Percentiles rank a stretch among this genome's conserved stretches.
Conservation (phyloP, 1,139 yeast genomes). For the Waltiozyma sp. region DNA sequence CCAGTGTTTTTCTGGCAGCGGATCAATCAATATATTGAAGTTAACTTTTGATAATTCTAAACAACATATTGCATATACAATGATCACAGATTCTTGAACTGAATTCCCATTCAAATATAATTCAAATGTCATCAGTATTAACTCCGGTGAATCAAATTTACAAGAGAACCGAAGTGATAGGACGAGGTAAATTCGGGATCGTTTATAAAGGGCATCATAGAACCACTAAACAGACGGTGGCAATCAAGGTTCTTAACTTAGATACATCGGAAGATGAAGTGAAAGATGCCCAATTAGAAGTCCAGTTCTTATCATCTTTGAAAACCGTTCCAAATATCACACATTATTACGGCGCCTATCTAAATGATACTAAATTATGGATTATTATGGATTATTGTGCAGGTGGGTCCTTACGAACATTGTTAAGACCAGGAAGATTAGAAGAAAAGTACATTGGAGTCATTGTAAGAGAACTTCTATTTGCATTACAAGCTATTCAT, state of each 20-base stretch:
- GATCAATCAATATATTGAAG: too few species aligned
- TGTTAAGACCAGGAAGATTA: conserved; percentile 77
- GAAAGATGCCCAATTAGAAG: conserved; percentile 87
- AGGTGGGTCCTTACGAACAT: conserved; percentile 87
- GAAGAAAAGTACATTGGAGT: conserved; percentile 81
- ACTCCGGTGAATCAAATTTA: conserved; percentile 32
- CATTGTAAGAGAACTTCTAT: conserved; percentile 66
- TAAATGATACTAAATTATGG: conserved; percentile 87
- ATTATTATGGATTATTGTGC: conserved; percentile 87
- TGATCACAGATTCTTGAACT: too few species aligned
- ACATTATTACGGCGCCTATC: conserved; percentile 80
- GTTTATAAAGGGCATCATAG: conserved; percentile 70
- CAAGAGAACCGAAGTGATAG: conserved; percentile 82
- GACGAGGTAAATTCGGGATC: conserved; percentile 93
- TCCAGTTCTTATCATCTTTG: conserved; percentile 73
- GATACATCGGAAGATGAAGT: conserved; percentile 95
- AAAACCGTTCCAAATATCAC: conserved; percentile 85
- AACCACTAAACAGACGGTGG: conserved; percentile 58
- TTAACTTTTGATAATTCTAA: too few species aligned
- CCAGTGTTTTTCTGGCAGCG: too few species aligned
- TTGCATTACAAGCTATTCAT: conserved; percentile 77
- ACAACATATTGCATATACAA: too few species aligned
- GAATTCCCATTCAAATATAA: too few species aligned
- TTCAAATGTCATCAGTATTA: not conserved
- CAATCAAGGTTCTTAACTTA: conserved; percentile 83